Percentiles rank a stretch among this genome's conserved stretches.
Evolutionary conservation across 1,284 basidiomycete species (phyloP).

Genomic region (Austroboletus niveus): DNA sequence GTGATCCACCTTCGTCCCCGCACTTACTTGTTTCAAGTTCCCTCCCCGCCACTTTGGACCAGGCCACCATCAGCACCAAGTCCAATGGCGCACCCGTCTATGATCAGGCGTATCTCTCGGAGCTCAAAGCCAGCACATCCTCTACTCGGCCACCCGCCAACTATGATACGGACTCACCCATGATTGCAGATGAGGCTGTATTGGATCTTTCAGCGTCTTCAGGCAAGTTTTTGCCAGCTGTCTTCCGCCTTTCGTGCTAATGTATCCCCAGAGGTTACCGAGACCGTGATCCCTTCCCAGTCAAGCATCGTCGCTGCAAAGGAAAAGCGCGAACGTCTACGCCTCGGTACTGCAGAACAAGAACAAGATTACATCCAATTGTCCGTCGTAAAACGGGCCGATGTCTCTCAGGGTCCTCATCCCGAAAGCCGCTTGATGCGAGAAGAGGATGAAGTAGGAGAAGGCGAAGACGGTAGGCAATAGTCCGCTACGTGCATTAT

Average conservation of each 20-base stretch:
- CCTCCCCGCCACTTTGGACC: conserved; percentile 46
- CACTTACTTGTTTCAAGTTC: conserved; percentile 23
- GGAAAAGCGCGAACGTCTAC: conserved; percentile 69
- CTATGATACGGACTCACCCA: conserved; percentile 51
- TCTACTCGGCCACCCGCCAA: conserved; percentile 48
- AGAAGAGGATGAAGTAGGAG: conserved; percentile 91
- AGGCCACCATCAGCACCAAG: conserved; percentile 49
- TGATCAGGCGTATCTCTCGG: conserved; percentile 73
- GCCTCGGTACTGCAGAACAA: conserved; percentile 41
- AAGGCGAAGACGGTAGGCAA: conserved; percentile 84
- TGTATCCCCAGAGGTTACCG: conserved; percentile 20
- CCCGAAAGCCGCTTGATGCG: conserved; percentile 84
- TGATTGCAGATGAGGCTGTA: conserved; percentile 46
- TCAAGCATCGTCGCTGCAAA: conserved; percentile 78
- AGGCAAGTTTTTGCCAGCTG: conserved; percentile 29
- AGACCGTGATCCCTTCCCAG: conserved; percentile 67
- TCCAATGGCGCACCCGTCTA: conserved; percentile 58
- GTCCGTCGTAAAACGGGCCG: conserved; percentile 56
- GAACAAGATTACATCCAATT: conserved; percentile 87
- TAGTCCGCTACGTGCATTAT: conserved; percentile 3
- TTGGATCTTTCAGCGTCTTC: conserved; percentile 37
- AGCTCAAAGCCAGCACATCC: conserved; percentile 82
- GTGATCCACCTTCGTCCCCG: conserved; percentile 9
- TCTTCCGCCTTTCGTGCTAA: conserved; percentile 2
- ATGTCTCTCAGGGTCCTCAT: conserved; percentile 72